phyloP scores from a whole-genome alignment of 1,284 basidiomycete genomes.

The Austroboletus niveus region DNA sequence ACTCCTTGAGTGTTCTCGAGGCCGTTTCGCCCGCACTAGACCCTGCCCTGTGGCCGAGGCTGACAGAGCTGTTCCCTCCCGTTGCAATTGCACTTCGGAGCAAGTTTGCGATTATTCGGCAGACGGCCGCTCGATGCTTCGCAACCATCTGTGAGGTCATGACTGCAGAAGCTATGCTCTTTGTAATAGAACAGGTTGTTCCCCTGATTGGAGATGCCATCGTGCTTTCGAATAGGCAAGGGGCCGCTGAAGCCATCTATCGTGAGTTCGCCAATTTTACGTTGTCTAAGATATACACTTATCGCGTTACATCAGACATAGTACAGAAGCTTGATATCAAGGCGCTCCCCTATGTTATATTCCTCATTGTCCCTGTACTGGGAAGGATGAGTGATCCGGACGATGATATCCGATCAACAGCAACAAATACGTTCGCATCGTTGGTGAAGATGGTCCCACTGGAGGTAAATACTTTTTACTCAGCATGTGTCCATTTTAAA shows the following conservation, averaged over 20 bases:
- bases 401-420: conserved; percentile 87
- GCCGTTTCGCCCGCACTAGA: conserved; percentile 80
- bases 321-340: conserved; percentile 93
- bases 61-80: conserved; percentile 74
- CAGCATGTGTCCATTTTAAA: neutral
- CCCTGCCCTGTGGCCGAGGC: conserved; percentile 63
- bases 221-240: conserved; percentile 81
- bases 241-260: conserved; percentile 87
- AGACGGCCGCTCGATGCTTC: conserved; percentile 84
- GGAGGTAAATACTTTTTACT: conserved; percentile 56
- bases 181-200: conserved; percentile 84
- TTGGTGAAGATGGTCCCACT: conserved; percentile 99
- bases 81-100: conserved; percentile 80
- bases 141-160: conserved; percentile 87
- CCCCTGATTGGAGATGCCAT: conserved; percentile 83
- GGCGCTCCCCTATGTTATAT: conserved; percentile 95
- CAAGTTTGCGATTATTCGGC: conserved; percentile 85
- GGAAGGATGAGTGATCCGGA: conserved; percentile 97
- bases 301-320: conserved; percentile 58
- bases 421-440: conserved; percentile 96
- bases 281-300: conserved; percentile 2
- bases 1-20: conserved; percentile 88
- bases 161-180: conserved; percentile 83
- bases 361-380: conserved; percentile 94
- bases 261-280: conserved; percentile 53